Evolutionary conservation across 2,329 filamentous ascomycete genomes (phyloP).

Genomic region (Epichloe bromicola): DNA sequence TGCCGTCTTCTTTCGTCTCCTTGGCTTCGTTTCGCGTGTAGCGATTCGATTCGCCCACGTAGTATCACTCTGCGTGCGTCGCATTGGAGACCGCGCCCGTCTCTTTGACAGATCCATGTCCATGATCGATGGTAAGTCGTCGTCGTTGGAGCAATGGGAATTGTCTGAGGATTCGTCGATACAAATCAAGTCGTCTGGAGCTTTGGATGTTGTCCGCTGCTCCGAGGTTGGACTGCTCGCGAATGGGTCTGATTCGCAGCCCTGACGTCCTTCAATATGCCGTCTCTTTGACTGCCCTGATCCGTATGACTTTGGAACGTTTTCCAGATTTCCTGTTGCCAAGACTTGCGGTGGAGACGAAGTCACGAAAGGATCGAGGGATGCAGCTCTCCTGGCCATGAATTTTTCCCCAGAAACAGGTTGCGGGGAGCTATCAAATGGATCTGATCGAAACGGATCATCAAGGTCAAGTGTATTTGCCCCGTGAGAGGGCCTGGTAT

Average conservation of each 20-base stretch:
- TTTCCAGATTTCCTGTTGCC: not conserved
- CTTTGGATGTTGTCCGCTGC: not conserved
- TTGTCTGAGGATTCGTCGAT: slow-evolving; percentile 22
- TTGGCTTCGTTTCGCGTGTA: slow-evolving; percentile 31
- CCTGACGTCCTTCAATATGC: not conserved
- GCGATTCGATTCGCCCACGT: slow-evolving; percentile 12
- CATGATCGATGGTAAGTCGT: slow-evolving; percentile 35
- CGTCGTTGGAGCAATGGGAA: slow-evolving; percentile 27
- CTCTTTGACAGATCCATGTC: slow-evolving; percentile 23
- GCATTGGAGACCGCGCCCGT: slow-evolving; percentile 12
- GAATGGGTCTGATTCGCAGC: not conserved
- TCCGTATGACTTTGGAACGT: not conserved
- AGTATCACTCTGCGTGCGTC: slow-evolving; percentile 20
- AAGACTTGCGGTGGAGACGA: slow-evolving; percentile 2
- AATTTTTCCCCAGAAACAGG: not conserved
- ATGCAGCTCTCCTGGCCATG: slow-evolving; percentile 4
- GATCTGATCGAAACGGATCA: slow-evolving; percentile 15
- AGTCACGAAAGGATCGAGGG: slow-evolving; percentile 9
- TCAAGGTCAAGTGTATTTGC: not conserved
- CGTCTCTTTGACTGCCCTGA: not conserved
- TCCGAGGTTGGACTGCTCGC: not conserved
- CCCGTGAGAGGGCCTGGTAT: not conserved
- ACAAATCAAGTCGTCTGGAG: slow-evolving; percentile 16
- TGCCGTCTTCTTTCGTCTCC: slow-evolving; percentile 24
- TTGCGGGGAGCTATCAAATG: slow-evolving; percentile 23